Evolutionary conservation across 2,329 filamentous ascomycete genomes (phyloP).

Genomic region (Juglanconis sp.): DNA sequence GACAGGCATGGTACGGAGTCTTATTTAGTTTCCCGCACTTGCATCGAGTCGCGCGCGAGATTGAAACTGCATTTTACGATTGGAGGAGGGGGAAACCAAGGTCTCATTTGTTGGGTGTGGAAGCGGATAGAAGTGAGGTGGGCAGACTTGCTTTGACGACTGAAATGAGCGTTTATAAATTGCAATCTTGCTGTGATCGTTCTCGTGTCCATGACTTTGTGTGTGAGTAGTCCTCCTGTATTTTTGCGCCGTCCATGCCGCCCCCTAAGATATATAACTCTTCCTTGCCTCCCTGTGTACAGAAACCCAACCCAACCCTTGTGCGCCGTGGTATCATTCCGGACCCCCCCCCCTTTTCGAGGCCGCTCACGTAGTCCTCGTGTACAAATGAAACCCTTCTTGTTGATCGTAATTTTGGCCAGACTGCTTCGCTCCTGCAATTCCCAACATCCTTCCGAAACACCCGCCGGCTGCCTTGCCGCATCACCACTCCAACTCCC

Average conservation of each 20-base stretch:
- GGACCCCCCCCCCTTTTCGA: neutral
- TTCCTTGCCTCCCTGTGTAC: too few species aligned
- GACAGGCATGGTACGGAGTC: neutral
- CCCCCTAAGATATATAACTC: too few species aligned
- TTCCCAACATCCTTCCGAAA: neutral
- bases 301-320: neutral
- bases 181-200: neutral
- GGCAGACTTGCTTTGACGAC: neutral
- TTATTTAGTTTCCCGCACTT: neutral
- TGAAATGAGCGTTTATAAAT: neutral
- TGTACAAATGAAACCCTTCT: neutral
- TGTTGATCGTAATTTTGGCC: too few species aligned
- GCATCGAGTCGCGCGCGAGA: neutral
- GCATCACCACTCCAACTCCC: constrained; percentile 34
- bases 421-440: neutral
- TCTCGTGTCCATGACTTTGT: too few species aligned
- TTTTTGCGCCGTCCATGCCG: neutral
- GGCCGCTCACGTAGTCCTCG: neutral
- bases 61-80: neutral
- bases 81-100: neutral
- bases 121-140: neutral
- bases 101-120: neutral
- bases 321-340: neutral
- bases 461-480: too few species aligned
- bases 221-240: neutral